phyloP scores from a whole-genome alignment of 345 rosid genomes.

The Lumnitzera littorea region DNA sequence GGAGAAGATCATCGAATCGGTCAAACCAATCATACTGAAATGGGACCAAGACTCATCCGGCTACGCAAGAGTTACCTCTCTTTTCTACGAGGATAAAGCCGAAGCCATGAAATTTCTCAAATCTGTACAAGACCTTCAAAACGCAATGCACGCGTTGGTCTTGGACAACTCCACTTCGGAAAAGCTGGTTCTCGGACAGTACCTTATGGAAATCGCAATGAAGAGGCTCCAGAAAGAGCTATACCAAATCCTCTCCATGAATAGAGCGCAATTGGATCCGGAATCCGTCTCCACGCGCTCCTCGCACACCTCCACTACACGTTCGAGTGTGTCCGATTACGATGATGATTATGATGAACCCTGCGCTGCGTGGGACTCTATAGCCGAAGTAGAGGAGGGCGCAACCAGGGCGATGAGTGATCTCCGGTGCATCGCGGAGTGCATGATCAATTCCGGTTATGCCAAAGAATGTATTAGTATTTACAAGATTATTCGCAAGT shows the following conservation, averaged over 20 bases:
- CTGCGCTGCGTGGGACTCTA: neutral
- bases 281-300: constrained; percentile 21
- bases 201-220: constrained; percentile 6
- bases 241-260: constrained; percentile 5
- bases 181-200: constrained; percentile 3
- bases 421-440: constrained; percentile 2
- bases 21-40: constrained; percentile 33
- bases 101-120: constrained; percentile 54
- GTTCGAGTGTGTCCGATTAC: constrained; percentile 9
- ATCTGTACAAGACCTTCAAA: constrained; percentile 44
- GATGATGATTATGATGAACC: neutral
- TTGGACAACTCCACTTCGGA: constrained; percentile 10
- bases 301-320: constrained; percentile 41
- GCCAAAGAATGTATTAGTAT: constrained; percentile 1
- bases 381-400: neutral
- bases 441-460: constrained; percentile 6
- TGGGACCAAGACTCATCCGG: constrained; percentile 44
- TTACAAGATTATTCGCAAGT: constrained; percentile 6
- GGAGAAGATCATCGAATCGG: constrained; percentile 34
- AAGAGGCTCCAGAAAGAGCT: constrained; percentile 6
- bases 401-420: constrained; percentile 2
- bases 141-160: constrained; percentile 40
- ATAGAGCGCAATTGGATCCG: neutral
- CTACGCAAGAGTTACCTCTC: constrained; percentile 35
- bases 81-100: constrained; percentile 42